A percentile compares a stretch with the other conserved stretches of the same genome.
phyloP scores from a whole-genome alignment of 768 basidiomycete genomes.

The Mrakia blollopis region DNA sequence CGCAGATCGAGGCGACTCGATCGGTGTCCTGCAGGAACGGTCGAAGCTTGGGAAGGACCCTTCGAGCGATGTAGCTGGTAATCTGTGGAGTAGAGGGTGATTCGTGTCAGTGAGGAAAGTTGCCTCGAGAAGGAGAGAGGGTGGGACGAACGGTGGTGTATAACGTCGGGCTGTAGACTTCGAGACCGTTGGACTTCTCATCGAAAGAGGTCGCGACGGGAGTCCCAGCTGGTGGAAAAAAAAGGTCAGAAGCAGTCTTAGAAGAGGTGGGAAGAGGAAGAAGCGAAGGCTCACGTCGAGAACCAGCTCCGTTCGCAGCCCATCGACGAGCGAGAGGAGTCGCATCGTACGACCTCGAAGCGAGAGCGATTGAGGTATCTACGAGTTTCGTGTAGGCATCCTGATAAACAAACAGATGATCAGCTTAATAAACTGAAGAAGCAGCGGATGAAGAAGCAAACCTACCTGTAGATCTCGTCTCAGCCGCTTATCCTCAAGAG shows the following conservation, averaged over 20 bases:
- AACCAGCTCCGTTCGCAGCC: background rate
- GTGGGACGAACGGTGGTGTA: background rate
- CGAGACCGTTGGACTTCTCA: slow-evolving; percentile 50
- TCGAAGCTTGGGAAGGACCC: slow-evolving; percentile 67
- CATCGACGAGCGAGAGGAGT: slow-evolving; percentile 19
- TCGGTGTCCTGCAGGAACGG: slow-evolving; percentile 79
- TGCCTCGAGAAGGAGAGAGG: background rate
- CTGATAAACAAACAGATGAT: slow-evolving; percentile 42
- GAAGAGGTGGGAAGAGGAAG: background rate
- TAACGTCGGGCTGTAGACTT: background rate
- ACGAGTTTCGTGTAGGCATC: slow-evolving; percentile 81
- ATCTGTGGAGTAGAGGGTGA: slow-evolving; percentile 51
- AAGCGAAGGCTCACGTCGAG: background rate
- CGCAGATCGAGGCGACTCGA: slow-evolving; percentile 70
- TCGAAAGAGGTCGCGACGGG: slow-evolving; percentile 45
- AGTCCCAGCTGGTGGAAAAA: background rate
- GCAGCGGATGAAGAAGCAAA: background rate
- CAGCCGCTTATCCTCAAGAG: slow-evolving; percentile 80
- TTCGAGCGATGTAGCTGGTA: slow-evolving; percentile 61
- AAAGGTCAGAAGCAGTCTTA: background rate
- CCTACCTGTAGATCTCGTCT: slow-evolving; percentile 80
- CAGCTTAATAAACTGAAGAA: too few species aligned
- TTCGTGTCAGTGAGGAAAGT: background rate
- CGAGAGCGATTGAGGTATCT: slow-evolving; percentile 68
- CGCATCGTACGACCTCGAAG: slow-evolving; percentile 37